Evolutionary conservation across 495 filamentous ascomycete species (phyloP), one percentile per base, ranked within the genome.

Genomic region (Chaetomidium leptoderma): DNA sequence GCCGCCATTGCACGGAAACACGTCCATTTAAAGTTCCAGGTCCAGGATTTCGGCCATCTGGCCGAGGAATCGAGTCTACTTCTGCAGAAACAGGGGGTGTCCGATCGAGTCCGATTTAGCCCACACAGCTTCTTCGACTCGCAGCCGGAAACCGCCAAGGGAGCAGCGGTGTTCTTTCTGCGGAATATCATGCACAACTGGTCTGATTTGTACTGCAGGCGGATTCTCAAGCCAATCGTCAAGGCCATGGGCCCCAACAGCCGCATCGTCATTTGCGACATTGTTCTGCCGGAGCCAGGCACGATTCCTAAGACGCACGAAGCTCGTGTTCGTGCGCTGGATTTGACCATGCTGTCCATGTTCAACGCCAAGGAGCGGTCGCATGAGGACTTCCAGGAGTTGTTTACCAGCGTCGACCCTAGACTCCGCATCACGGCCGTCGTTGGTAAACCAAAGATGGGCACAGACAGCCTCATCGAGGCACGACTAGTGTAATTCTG

Each of bases 111-210:
- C 36, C 58, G 39, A 6, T 75, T 73, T 59, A 30, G 40, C 32
- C 55, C 61, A 14, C 72, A 76, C 56, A 54, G 72, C 53, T 73
- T 73, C 63, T 76, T 77, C 60, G 57, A 67, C 4, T 61, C 64
- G 24, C 72, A 75, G 44, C 61, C 73, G 8, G 53, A 70, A 10
- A 21, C 61, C 36, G 73, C 64, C 0, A 32, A 36, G 29, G 53
- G 39, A 10, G 62, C 59, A 13, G 64, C 72, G 23, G 66, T 75
- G 7, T 78, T 73, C 47, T 72, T 77, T 26, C 62, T 73, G 33
- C 64, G 69, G 3, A 57, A 69, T 42, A 72, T 76, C 29, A 60
- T 76, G 27, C 77, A 79, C 47, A 66, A 79, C 53, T 80, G 76
- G 75, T 61, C 55, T 6, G 76, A 79, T 57, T 47, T 56, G 3